Conservation (phyloP, 345 rosid genomes). For the Syzygium jambos region DNA sequence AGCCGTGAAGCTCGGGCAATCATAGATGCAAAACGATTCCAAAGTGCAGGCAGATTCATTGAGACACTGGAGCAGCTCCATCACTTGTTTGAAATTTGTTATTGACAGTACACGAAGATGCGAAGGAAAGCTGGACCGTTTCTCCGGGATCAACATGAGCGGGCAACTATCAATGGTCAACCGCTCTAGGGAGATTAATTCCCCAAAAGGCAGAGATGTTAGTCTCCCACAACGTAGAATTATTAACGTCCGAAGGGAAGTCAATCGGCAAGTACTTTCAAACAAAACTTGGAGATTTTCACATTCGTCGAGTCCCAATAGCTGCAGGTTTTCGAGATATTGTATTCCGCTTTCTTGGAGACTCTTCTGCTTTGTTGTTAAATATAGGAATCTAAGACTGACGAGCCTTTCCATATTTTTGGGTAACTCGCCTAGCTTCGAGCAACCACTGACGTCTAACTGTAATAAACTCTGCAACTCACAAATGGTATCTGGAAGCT, state of each 20-base stretch:
- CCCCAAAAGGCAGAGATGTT: background rate
- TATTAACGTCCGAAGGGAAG: fast-evolving
- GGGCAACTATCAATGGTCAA: fast-evolving
- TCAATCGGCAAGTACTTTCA: fast-evolving
- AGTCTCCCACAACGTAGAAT: background rate
- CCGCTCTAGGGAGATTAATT: background rate
- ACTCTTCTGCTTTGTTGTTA: background rate
- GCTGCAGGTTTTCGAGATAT: background rate
- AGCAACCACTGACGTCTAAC: fast-evolving
- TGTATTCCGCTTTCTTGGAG: fast-evolving
- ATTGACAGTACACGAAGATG: fast-evolving
- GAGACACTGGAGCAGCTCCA: background rate
- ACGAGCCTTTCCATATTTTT: background rate
- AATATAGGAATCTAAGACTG: fast-evolving
- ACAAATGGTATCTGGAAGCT: background rate
- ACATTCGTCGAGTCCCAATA: fast-evolving
- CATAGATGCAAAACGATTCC: background rate
- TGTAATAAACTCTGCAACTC: background rate
- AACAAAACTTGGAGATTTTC: background rate
- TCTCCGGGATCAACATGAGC: background rate
- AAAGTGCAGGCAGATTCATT: background rate
- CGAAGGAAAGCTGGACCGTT: background rate
- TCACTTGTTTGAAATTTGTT: background rate
- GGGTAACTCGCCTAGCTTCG: background rate
- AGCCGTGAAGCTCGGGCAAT: background rate